Evolutionary conservation across 192 early-diverging fungal species (phyloP).

Genomic region (Allomyces javanicus): DNA sequence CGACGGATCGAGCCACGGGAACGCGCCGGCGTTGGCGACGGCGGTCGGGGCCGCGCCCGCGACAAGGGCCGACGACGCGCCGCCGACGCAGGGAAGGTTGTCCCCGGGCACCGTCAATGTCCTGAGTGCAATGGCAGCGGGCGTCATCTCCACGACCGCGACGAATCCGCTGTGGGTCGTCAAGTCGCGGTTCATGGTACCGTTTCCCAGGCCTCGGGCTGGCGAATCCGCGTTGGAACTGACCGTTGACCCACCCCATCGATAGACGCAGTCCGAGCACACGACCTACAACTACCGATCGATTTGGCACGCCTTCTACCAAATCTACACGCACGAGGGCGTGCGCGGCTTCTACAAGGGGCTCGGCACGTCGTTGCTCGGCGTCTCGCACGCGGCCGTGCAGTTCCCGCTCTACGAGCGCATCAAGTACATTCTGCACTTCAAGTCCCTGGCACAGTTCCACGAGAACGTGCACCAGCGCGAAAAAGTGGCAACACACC

Average conservation of each 20-base stretch:
- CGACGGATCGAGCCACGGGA: neutral
- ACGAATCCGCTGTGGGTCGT: constrained; percentile 89
- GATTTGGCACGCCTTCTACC: constrained; percentile 56
- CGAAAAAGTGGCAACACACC: neutral
- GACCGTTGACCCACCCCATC: neutral
- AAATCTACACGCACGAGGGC: constrained; percentile 58
- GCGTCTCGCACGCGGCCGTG: constrained; percentile 77
- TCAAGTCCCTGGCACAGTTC: neutral
- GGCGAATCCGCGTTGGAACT: too few species aligned
- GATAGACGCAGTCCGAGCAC: constrained; percentile 48
- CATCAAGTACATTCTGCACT: constrained; percentile 32
- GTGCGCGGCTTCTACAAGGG: constrained; percentile 77
- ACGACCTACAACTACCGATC: constrained; percentile 65
- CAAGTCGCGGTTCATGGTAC: constrained; percentile 71
- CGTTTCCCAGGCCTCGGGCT: neutral
- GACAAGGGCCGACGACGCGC: neutral
- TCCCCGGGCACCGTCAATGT: constrained; percentile 21
- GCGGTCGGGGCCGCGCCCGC: neutral
- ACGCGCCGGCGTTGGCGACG: neutral
- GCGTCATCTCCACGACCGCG: constrained; percentile 47
- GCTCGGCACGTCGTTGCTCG: constrained; percentile 71
- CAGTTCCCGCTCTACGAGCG: constrained; percentile 94
- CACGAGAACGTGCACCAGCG: neutral
- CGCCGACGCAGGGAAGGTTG: neutral
- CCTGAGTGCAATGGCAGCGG: constrained; percentile 69